Conservation (phyloP, 2,329 filamentous ascomycete genomes). For the Chaetomiaceae sp. region DNA sequence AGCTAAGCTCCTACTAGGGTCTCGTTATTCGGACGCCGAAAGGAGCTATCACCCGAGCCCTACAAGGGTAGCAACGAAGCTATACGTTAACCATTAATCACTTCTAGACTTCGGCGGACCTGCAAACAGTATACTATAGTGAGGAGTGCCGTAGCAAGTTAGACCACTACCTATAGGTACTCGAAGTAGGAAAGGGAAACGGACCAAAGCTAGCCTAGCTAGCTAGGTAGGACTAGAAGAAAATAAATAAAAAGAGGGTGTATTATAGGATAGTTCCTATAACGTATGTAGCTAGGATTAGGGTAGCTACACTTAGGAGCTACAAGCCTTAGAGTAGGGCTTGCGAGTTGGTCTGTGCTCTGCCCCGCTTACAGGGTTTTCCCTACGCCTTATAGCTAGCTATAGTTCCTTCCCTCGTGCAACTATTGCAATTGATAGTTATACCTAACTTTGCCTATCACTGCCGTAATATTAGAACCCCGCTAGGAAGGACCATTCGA, state of each 20-base stretch:
- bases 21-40: not conserved
- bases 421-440: too few species aligned
- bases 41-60: not conserved
- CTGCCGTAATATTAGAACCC: too few species aligned
- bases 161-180: conserved; percentile 3
- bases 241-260: not conserved
- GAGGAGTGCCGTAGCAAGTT: not conserved
- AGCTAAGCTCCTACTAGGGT: not conserved
- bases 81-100: not conserved
- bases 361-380: too few species aligned
- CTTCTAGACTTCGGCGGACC: not conserved
- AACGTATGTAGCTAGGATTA: too few species aligned
- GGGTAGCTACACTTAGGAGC: too few species aligned
- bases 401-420: too few species aligned
- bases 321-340: too few species aligned
- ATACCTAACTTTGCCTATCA: too few species aligned
- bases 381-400: too few species aligned
- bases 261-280: too few species aligned
- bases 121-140: not conserved
- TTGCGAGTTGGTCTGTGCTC: too few species aligned
- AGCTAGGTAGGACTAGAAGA: not conserved
- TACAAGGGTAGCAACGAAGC: not conserved
- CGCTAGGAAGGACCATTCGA: not conserved
- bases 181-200: not conserved
- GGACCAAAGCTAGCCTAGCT: not conserved